Evolutionary conservation across 2,329 filamentous ascomycete genomes (phyloP).

Genomic region (Talaromyces pinophilus): DNA sequence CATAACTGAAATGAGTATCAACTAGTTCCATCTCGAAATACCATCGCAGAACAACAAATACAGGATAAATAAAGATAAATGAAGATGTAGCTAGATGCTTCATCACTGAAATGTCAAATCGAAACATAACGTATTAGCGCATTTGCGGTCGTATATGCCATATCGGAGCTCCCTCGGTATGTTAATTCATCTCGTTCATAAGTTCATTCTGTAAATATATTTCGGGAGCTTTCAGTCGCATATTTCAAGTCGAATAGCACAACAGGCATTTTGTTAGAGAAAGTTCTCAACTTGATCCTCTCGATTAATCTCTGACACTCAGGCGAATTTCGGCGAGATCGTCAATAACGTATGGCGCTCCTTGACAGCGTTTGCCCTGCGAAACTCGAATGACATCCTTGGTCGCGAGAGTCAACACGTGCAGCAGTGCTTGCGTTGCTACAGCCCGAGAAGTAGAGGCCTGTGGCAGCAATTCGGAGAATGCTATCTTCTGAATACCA

Average conservation of each 20-base stretch:
- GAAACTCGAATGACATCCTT: conserved; percentile 59
- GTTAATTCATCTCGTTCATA: neutral
- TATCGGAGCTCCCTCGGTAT: neutral
- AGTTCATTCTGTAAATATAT: neutral
- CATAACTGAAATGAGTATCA: conserved; percentile 19
- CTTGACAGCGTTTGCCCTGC: conserved; percentile 54
- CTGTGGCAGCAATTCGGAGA: conserved; percentile 69
- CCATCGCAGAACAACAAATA: conserved; percentile 20
- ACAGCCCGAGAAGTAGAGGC: conserved; percentile 57
- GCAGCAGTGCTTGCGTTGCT: conserved; percentile 74
- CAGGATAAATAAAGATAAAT: conserved; percentile 20
- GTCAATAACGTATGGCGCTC: conserved; percentile 29
- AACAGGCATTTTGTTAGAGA: neutral
- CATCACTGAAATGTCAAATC: neutral
- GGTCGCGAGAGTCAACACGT: conserved; percentile 69
- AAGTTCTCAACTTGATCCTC: neutral
- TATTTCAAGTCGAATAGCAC: neutral
- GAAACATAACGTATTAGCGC: neutral
- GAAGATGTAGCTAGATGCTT: neutral
- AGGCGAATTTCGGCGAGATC: conserved; percentile 35
- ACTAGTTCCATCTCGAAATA: conserved; percentile 23
- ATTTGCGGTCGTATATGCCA: neutral
- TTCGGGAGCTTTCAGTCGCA: neutral
- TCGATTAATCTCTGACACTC: conserved; percentile 26
- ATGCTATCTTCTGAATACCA: conserved; percentile 53